Conservation (phyloP, 2,329 filamentous ascomycete genomes). For the Calonectria pteridis region DNA sequence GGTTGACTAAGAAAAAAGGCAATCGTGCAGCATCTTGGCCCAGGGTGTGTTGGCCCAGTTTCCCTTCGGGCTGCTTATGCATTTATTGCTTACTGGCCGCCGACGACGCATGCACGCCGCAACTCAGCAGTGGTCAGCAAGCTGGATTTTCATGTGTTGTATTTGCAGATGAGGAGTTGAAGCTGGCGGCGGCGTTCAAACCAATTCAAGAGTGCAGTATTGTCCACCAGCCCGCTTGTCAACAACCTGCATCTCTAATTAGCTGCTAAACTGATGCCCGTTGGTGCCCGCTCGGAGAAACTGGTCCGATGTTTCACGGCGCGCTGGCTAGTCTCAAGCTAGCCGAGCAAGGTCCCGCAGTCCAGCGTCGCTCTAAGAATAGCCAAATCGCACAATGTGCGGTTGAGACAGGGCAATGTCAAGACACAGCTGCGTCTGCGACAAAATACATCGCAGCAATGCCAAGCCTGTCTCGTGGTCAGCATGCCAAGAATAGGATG, state of each 20-base stretch:
- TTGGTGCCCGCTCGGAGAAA: not conserved
- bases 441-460: too few species aligned
- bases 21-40: not conserved
- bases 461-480: too few species aligned
- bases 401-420: not conserved
- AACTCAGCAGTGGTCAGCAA: not conserved
- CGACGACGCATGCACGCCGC: not conserved
- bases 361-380: not conserved
- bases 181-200: too few species aligned
- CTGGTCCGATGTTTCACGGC: not conserved
- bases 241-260: not conserved
- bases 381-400: not conserved
- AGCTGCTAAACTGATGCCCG: not conserved
- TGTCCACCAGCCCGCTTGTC: not conserved
- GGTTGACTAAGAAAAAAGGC: not conserved
- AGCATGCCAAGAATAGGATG: too few species aligned
- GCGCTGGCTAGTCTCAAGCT: not conserved
- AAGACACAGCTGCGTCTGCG: not conserved
- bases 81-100: not conserved
- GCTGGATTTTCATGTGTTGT: not conserved
- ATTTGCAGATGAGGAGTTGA: not conserved
- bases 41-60: not conserved
- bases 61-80: not conserved
- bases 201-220: not conserved
- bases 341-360: not conserved